Percentiles rank a stretch among this genome's conserved stretches.
Evolutionary conservation across 1,139 yeast genomes (phyloP).

Genomic region (Geotrichum restrictum): DNA sequence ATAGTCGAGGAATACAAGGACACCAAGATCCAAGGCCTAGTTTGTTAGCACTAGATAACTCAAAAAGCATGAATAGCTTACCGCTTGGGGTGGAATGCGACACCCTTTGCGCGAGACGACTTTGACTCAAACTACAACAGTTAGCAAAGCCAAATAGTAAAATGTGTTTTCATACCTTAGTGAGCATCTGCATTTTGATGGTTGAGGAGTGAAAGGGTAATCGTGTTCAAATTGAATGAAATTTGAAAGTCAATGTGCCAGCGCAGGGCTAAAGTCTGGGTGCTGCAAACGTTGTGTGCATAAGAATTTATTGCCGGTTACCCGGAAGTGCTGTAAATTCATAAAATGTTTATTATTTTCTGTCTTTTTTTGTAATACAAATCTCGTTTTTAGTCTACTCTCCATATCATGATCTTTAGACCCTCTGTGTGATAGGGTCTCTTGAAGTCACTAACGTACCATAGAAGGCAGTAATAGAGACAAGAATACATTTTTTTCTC

Average conservation of each 20-base stretch:
- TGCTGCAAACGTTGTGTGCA: slow-evolving; percentile 12
- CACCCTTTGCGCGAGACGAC: slow-evolving; percentile 97
- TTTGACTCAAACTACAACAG: slow-evolving; percentile 78
- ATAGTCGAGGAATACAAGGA: slow-evolving; percentile 92
- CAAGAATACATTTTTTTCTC: not conserved
- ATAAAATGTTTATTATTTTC: not conserved
- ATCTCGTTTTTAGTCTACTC: not conserved
- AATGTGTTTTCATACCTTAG: slow-evolving; percentile 53
- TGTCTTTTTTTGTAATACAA: not conserved
- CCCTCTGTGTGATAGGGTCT: not conserved
- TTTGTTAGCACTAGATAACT: not conserved
- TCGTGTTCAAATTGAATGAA: slow-evolving; percentile 11
- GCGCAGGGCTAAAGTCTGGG: not conserved
- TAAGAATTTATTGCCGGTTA: not conserved
- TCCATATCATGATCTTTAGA: not conserved
- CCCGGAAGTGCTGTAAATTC: not conserved
- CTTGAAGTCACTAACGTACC: not conserved
- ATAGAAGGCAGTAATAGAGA: not conserved
- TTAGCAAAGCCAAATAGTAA: slow-evolving; percentile 4
- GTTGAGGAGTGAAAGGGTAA: slow-evolving; percentile 5
- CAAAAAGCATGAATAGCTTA: slow-evolving; percentile 28
- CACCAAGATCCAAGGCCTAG: slow-evolving; percentile 91
- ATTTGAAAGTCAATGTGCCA: slow-evolving; percentile 6
- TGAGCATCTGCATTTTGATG: slow-evolving; percentile 84
- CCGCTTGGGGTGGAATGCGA: slow-evolving; percentile 93